phyloP scores from a whole-genome alignment of 305 asterid species.

The Plantago lanceolata region DNA sequence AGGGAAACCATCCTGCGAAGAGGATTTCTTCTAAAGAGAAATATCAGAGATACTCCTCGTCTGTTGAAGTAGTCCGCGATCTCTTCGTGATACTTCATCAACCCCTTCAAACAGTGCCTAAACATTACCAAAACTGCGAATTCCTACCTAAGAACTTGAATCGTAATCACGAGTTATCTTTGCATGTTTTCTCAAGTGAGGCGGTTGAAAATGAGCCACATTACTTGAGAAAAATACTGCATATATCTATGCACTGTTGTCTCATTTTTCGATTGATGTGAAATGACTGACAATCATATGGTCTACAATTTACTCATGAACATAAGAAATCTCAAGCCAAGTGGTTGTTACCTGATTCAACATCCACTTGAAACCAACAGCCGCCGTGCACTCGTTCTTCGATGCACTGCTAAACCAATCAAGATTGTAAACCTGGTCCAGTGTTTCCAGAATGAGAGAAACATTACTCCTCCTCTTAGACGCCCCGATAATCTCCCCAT shows the following conservation, averaged over 20 bases:
- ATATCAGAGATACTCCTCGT: constrained; percentile 60
- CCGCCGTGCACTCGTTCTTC: constrained; percentile 77
- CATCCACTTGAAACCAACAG: constrained; percentile 94
- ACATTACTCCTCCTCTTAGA: constrained; percentile 46
- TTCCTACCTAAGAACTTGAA: too few species aligned
- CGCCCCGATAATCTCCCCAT: constrained; percentile 66
- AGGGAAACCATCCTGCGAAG: constrained; percentile 66
- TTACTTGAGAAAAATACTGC: too few species aligned
- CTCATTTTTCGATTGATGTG: too few species aligned
- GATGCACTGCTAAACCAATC: constrained; percentile 76
- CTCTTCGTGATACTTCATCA: constrained; percentile 50
- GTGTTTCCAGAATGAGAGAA: constrained; percentile 33
- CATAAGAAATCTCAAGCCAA: too few species aligned
- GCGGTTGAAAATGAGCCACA: too few species aligned
- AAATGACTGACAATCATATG: too few species aligned
- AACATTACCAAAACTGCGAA: too few species aligned
- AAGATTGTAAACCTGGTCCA: constrained; percentile 68
- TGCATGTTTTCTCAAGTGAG: too few species aligned
- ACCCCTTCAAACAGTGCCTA: constrained; percentile 45
- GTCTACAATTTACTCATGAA: too few species aligned
- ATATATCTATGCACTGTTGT: too few species aligned
- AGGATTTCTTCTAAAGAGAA: constrained; percentile 67
- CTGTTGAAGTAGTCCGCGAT: constrained; percentile 52
- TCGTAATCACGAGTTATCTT: too few species aligned
- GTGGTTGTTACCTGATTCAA: constrained; percentile 62